Base-by-base conservation (phyloP, 2,329 filamentous ascomycete genomes). In the Colletotrichum siamense region DNA sequence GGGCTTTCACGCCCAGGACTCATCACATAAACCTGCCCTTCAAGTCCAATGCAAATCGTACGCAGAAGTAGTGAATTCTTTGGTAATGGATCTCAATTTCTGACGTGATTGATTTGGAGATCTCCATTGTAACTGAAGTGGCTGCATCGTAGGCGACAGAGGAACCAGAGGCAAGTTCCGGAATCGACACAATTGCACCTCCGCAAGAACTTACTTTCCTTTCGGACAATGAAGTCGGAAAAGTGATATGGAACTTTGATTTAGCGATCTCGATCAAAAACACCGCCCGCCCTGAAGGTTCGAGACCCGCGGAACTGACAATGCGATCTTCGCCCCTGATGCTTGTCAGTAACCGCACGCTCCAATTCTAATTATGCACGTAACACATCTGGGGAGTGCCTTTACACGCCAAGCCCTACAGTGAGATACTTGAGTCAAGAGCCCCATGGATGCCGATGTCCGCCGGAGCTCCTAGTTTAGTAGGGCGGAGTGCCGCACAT, bases 1-100 rank as follows among this genome's bases (percentile, higher is more conserved):
- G 0, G 15, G 15, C 0, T 16, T 16, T 16, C 15, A 8, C 34
- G 7, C 7, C 15, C 0, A 0, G 15, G 0, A 1, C 1, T 18
- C 34, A 39, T 16, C 0, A 16, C 8, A 5, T 8, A 8, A 36
- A 34, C 1, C 1, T 34, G 1, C 32, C 13, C 32, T 34, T 34
- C 13, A 34, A 34, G 2, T 2, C 6, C 32, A 34, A 34, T 34
- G 4, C 4, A 6, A 32, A 34, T 34, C 12, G 32, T 34, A 34
- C 32, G 30, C 10, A 12, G 30, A 32, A 1, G 10, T 5, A 32
- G 10, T 32, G 5, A 1, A 10, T 32, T 32, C 10, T 12, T 12
- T 12, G 30, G 28, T 30, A 30, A 30, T 30, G 9, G 30, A 5
- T 32, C 30, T 10, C 10, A 32, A 5, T 32, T 32, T 32, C 10